Conservation (phyloP, 2,329 filamentous ascomycete genomes). For the Fusarium sp. region DNA sequence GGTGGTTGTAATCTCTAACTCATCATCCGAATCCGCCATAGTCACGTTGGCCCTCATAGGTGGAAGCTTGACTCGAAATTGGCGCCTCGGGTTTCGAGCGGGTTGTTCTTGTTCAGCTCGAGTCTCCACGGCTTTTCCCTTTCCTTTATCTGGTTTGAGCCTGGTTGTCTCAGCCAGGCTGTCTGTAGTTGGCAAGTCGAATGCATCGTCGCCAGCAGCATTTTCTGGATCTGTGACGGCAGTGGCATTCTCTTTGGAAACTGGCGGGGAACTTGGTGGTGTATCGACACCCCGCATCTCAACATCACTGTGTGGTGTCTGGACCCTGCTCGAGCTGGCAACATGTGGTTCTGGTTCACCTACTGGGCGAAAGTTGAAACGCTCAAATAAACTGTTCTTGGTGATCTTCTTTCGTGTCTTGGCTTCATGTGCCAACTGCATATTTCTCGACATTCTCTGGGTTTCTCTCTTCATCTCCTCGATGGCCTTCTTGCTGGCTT, state of each 20-base stretch:
- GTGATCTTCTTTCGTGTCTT: conserved; percentile 92
- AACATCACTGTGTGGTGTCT: conserved; percentile 62
- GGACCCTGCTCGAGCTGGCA: conserved; percentile 65
- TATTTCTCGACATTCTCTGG: conserved; percentile 86
- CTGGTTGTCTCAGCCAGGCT: conserved; percentile 46
- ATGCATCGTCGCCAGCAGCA: conserved; percentile 13
- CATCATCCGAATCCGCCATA: conserved; percentile 62
- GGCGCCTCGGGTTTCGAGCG: conserved; percentile 52
- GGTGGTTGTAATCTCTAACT: conserved; percentile 69
- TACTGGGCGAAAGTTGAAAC: conserved; percentile 76
- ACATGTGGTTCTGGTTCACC: conserved; percentile 50
- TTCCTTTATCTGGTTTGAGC: conserved; percentile 63
- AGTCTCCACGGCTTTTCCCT: conserved; percentile 60
- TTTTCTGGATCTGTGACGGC: background rate
- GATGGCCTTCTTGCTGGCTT: conserved; percentile 92
- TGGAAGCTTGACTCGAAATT: conserved; percentile 62
- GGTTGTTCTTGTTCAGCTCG: conserved; percentile 34
- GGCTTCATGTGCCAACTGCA: conserved; percentile 90
- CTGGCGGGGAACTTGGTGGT: conserved; percentile 76
- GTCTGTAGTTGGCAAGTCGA: conserved; percentile 48
- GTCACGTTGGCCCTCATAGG: conserved; percentile 50
- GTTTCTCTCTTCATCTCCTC: conserved; percentile 97
- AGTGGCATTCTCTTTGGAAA: conserved; percentile 44
- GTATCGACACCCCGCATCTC: conserved; percentile 66
- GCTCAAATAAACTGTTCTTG: conserved; percentile 82